Evolutionary conservation across 1,284 basidiomycete species (phyloP), one percentile per base, ranked within the genome.

Genomic region (Leccinum fallax): DNA sequence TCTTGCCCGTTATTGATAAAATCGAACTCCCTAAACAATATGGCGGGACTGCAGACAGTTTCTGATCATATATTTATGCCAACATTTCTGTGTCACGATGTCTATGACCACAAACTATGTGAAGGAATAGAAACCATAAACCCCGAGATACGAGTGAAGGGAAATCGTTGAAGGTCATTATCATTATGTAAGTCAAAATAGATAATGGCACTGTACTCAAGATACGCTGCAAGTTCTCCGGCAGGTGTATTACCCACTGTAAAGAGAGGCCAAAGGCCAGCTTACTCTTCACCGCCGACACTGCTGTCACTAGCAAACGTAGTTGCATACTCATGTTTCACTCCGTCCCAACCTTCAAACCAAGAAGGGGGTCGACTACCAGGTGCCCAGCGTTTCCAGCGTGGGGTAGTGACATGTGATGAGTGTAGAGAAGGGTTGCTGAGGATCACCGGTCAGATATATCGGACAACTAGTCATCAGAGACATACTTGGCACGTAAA

Each of bases 11-110:
- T 53, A 83, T 93, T 53, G 80, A 85, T 55, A 74, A 72, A 6
- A 75, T 79, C 10, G 74, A 91, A 67, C 77, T 93, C 34, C 90
- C 90, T 2, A 78, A 80, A 76, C 76, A 81, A 57, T 93, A 92
- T 68, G 90, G 91, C 5, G 90, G 90, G 4, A 75, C 80, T n/a
- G 82, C 79, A 55, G 60, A 63, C 3, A 34, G 51, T 46, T 72
- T 71, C 52, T 71, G 56, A 66, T 30, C 30, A 32, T 11, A 32
- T 5, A 8, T 19, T 7, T 26, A 19, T 19, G 34, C 30, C 30
- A 36, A 30, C 24, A 26, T 46, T 43, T 8, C 19, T 2, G 13
- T 2, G 6, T 10, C 3, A 19, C 15, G 30, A 36, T 46, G 46
- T 53, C 28, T 21, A 34, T 19, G 26, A 43, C 36, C n/a, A 9